These are phyloP conservation scores for Raffaelea ambrosiae DNA, from an alignment of 2,329 filamentous ascomycete species.

Conservation along the genomic window DNA sequence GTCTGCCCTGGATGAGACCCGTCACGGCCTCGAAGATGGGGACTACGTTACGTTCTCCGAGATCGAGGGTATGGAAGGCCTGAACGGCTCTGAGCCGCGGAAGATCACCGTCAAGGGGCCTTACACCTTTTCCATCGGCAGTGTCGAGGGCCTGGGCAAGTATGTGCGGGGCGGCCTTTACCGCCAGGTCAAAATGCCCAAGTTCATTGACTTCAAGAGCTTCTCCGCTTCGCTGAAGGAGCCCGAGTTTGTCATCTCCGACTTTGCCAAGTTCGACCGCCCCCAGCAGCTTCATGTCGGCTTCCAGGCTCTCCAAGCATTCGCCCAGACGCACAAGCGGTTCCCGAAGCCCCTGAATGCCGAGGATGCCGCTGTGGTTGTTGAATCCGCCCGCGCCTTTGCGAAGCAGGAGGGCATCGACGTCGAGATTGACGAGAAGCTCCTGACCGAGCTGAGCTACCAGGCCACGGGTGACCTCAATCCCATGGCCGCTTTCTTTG, in stretches of 20 bases:
- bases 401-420: constrained; percentile 68
- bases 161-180: constrained; percentile 87
- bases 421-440: constrained; percentile 81
- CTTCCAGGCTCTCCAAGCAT: constrained; percentile 85
- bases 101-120: constrained; percentile 93
- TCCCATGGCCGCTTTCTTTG: constrained; percentile 91
- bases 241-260: constrained; percentile 83
- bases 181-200: constrained; percentile 98
- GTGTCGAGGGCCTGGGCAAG: constrained; percentile 76
- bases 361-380: constrained; percentile 68
- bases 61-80: constrained; percentile 78
- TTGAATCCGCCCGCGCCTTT: constrained; percentile 67
- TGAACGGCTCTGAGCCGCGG: constrained; percentile 76
- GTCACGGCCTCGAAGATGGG: constrained; percentile 91
- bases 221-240: constrained; percentile 71
- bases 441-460: constrained; percentile 88
- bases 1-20: constrained; percentile 86
- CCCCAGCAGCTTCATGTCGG: constrained; percentile 87
- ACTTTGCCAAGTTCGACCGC: constrained; percentile 96
- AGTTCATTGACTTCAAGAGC: constrained; percentile 79
- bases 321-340: constrained; percentile 64
- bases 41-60: constrained; percentile 95
- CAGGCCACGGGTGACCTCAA: constrained; percentile 86
- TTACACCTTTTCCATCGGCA: constrained; percentile 95
- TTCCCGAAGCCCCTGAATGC: constrained; percentile 79